These are phyloP conservation scores for Lablab purpureus DNA, from an alignment of 306 rosid genomes.

Conservation along the genomic window DNA sequence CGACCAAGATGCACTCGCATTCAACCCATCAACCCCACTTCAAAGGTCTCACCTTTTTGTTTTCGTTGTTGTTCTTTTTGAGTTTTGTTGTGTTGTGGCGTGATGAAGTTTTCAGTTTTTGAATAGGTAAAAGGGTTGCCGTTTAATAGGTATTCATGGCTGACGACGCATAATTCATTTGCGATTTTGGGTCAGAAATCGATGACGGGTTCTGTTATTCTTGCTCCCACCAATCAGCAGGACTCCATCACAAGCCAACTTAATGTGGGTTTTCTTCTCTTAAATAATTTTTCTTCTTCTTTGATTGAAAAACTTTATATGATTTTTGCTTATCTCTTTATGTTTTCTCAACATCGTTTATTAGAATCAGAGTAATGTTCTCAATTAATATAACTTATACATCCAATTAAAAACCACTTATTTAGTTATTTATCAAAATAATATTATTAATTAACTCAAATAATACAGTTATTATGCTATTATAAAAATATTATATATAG, in stretches of 20 bases:
- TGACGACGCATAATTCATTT: constrained; percentile 88
- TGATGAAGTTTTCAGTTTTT: constrained; percentile 12
- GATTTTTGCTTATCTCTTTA: not conserved
- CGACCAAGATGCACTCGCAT: constrained; percentile 84
- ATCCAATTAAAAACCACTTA: no score
- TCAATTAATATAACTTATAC: not conserved
- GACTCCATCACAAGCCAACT: constrained; percentile 86
- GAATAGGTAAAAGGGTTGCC: constrained; percentile 77
- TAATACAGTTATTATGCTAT: no score
- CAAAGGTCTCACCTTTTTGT: constrained; percentile 52
- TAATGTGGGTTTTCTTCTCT: constrained; percentile 57
- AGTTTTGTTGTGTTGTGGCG: not conserved
- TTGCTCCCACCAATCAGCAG: constrained; percentile 83
- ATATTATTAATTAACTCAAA: no score
- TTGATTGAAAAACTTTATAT: not conserved
- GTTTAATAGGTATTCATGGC: constrained; percentile 87
- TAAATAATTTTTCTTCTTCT: not conserved
- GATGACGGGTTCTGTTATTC: constrained; percentile 64
- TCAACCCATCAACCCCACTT: constrained; percentile 73
- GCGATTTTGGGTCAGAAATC: constrained; percentile 77
- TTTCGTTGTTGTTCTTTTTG: not conserved
- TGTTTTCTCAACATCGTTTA: not conserved
- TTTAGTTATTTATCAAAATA: no score
- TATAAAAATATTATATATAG: no score
- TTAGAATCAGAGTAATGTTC: no score